A percentile compares a stretch with the other conserved stretches of the same genome.
Evolutionary conservation across 2,329 filamentous ascomycete species (phyloP).

Genomic region (Cladosporium sp.): DNA sequence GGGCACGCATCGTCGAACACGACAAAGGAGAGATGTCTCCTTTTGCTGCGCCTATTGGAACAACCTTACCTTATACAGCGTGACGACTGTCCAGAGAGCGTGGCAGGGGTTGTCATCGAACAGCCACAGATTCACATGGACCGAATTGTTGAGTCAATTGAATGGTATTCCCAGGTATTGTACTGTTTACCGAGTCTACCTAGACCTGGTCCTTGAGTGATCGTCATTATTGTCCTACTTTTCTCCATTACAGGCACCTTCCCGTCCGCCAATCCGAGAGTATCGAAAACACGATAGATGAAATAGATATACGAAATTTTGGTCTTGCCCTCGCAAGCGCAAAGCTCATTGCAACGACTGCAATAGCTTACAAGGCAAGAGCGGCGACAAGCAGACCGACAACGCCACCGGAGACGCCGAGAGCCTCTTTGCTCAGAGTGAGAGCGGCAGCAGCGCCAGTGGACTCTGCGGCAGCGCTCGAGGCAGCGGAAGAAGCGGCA

Average conservation of each 20-base stretch:
- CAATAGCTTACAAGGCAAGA: neutral
- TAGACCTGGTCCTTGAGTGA: neutral
- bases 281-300: neutral
- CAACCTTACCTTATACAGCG: no score
- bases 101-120: no score
- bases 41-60: no score
- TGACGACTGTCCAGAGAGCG: no score
- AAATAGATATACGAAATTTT: neutral
- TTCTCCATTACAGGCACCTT: neutral
- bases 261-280: neutral
- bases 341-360: neutral
- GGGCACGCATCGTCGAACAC: no score
- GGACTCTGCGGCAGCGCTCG: neutral
- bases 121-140: no score
- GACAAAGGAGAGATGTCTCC: no score
- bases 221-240: slow-evolving; percentile 2
- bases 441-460: slow-evolving; percentile 6
- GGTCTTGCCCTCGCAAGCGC: neutral
- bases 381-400: slow-evolving; percentile 3
- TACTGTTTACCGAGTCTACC: no score
- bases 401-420: slow-evolving; percentile 1
- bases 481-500: neutral
- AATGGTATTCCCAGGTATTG: no score
- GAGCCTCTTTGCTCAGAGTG: neutral
- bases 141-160: no score